These are phyloP conservation scores for Myxozyma neotropica DNA, from an alignment of 805 yeast species.

Conservation along the genomic window DNA sequence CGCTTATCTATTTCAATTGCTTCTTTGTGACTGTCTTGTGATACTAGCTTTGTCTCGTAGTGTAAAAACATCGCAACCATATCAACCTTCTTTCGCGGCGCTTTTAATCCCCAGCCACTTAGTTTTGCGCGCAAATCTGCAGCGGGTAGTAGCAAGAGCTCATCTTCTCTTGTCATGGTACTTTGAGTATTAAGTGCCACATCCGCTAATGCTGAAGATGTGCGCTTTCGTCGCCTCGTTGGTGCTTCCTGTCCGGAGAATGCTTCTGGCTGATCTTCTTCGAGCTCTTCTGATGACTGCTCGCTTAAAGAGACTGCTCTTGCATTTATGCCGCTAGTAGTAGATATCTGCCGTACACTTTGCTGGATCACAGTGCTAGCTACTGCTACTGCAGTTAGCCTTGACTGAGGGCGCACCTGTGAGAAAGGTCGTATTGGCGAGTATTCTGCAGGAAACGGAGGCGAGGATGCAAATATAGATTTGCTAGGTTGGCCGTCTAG, in stretches of 20 bases:
- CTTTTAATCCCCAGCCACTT: conserved; percentile 25
- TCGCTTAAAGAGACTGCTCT: no score
- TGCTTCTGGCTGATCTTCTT: no score
- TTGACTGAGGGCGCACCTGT: no score
- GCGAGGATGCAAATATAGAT: neutral
- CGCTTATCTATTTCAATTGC: neutral
- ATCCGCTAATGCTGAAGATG: neutral
- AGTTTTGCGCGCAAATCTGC: conserved; percentile 19
- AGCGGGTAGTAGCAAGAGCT: conserved; percentile 8
- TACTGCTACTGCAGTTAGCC: no score
- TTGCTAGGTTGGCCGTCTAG: neutral
- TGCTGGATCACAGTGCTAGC: no score
- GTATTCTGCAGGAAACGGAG: neutral
- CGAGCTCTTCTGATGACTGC: no score
- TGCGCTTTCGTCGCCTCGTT: no score
- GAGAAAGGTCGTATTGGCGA: no score
- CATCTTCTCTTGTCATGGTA: neutral
- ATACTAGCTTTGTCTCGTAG: conserved; percentile 5
- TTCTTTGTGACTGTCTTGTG: neutral
- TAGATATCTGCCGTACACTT: no score
- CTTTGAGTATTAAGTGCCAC: neutral
- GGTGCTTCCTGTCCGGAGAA: no score
- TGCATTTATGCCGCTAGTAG: no score
- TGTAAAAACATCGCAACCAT: conserved; percentile 12
- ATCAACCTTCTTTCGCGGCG: conserved; percentile 25